Base-by-base conservation (phyloP, 202 grass and related monocot species). In the Panicum hallii region DNA sequence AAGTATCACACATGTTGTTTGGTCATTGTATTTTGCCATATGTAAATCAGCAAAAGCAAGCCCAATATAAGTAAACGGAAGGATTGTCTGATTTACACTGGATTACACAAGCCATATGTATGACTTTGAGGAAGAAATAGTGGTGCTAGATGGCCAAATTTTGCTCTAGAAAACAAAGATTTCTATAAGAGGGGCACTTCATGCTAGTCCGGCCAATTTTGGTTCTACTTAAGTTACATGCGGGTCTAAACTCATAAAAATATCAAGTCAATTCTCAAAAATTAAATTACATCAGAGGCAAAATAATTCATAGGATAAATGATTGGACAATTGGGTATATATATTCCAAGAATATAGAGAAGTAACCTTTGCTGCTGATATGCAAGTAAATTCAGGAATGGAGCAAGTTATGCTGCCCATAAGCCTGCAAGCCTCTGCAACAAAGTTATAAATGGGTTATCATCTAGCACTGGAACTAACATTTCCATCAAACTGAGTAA, bases 311-410 rank as follows among this genome's bases (percentile, higher is more conserved):
- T 40, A 73, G 45, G 26, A 85, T 61, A 82, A 81, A 17, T 53
- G 49, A 82, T 34, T 19, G 14, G 34, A 67, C 54, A 82, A 76
- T 36, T 82, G 62, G 9, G 36, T 53, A 75, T 80, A 75, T 81
- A 84, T 81, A 26, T 17, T 79, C 36, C 23, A 63, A 67, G 67
- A 72, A 77, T 47, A 68, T 40, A 84, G 78, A 87, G 69, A 60
- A 85, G 70, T 17, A 83, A 98, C 95, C 93, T 98, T 98, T 49
- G 95, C 91, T 63, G 89, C 79, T 79, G 95, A 85, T 75, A 98
- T 73, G 79, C 95, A 98, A 84, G 95, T 95, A 87, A 95, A 98
- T 81, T 98, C 93, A 82, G 95, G 95, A 85, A 98, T 82, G 19
- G 93, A 93, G 57, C 90, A 95, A 56, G 83, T 90, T 78, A 95